Percentiles rank a stretch among this genome's conserved stretches.
Conservation (phyloP, 345 rosid species). For the Rhodomyrtus tomentosa region DNA sequence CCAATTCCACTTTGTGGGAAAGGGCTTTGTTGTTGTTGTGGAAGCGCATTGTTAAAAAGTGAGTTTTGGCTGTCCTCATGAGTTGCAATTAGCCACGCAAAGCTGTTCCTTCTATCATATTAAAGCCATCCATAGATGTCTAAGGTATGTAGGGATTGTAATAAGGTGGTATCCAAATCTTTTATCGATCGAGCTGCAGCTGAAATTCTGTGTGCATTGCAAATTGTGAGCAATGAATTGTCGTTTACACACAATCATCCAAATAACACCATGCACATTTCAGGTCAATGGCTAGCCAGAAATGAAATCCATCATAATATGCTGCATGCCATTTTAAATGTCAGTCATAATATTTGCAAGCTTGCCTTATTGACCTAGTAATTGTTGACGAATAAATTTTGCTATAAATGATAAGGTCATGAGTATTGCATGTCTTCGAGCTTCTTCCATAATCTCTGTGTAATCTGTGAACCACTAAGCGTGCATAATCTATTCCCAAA, state of each 20-base stretch:
- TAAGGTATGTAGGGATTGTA: not conserved
- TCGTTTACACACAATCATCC: not conserved
- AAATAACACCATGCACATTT: not conserved
- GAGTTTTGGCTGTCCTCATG: not conserved
- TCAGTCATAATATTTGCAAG: not conserved
- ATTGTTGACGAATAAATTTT: not conserved
- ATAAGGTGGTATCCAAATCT: not conserved
- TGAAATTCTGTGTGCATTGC: not conserved
- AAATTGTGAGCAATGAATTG: not conserved
- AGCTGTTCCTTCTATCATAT: not conserved
- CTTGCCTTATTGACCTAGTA: not conserved
- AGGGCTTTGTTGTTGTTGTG: not conserved
- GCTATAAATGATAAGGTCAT: not conserved
- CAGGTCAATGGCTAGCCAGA: not conserved
- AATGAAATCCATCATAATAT: not conserved
- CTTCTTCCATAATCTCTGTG: not conserved
- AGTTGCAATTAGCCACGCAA: not conserved
- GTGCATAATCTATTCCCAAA: not conserved
- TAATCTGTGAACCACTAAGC: not conserved
- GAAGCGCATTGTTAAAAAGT: not conserved
- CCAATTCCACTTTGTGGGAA: not conserved
- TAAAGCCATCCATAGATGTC: not conserved
- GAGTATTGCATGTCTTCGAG: not conserved
- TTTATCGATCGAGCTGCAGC: not conserved
- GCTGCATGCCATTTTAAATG: not conserved